These are phyloP conservation scores for Rubroshorea leprosula DNA, from an alignment of 345 rosid genomes.

Conservation along the genomic window DNA sequence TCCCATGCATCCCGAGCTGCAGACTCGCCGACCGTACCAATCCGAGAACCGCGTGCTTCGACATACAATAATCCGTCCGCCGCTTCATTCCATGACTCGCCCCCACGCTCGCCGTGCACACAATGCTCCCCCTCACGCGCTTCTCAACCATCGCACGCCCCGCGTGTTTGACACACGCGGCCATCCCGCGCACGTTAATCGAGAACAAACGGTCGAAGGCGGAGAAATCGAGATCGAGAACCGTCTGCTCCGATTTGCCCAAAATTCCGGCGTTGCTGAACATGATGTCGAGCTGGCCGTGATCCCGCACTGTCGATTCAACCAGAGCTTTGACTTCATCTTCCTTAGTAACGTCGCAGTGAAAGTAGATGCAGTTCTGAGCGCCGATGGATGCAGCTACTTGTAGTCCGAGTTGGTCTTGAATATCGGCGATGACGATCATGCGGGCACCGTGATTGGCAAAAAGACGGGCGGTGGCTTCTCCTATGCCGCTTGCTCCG, in stretches of 20 bases:
- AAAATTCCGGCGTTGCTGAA: constrained; percentile 4
- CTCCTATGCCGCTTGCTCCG: constrained; percentile 14
- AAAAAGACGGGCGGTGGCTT: constrained; percentile 9
- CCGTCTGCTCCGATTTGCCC: not conserved
- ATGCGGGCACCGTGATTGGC: constrained; percentile 4
- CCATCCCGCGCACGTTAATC: constrained; percentile 9
- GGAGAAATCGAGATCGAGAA: constrained; percentile 6
- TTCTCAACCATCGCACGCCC: constrained; percentile 11
- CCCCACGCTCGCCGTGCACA: constrained; percentile 11
- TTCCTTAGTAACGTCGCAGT: constrained; percentile 10
- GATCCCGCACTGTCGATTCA: not conserved
- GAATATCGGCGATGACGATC: constrained; percentile 12
- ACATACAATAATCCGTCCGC: constrained; percentile 13
- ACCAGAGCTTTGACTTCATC: constrained; percentile 9
- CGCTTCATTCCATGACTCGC: not conserved
- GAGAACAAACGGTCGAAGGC: constrained; percentile 1
- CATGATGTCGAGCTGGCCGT: constrained; percentile 9
- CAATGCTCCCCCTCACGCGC: constrained; percentile 6
- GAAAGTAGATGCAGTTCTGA: not conserved
- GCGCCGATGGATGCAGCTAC: constrained; percentile 3
- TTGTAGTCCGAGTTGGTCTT: constrained; percentile 7
- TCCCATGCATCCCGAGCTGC: constrained; percentile 10
- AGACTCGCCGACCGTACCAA: constrained; percentile 7
- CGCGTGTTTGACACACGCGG: constrained; percentile 10
- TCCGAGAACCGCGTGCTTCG: constrained; percentile 17